Evolutionary conservation across 768 basidiomycete genomes (phyloP).

Genomic region (Leccinum longicurvipes): DNA sequence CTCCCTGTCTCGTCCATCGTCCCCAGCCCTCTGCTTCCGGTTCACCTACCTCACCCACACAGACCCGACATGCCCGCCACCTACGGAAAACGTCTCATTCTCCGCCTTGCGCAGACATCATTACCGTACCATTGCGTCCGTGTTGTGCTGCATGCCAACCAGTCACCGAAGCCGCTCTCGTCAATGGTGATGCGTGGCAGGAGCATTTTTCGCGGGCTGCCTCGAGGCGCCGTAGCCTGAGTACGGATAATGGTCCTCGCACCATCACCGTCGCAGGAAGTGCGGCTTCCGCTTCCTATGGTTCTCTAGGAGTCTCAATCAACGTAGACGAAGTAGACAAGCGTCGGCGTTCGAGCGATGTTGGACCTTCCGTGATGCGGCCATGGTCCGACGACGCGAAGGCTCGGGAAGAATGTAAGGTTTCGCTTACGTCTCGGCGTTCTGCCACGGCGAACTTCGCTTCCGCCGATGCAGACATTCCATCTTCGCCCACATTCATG

Average conservation of each 20-base stretch:
- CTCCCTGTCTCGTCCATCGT: constrained; percentile 56
- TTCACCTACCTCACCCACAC: not conserved
- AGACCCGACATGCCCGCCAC: constrained; percentile 12
- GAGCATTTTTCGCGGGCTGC: constrained; percentile 65
- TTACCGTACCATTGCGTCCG: constrained; percentile 65
- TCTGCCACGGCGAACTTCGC: not conserved
- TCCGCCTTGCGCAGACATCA: constrained; percentile 37
- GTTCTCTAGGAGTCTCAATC: constrained; percentile 34
- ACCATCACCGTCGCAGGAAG: constrained; percentile 31
- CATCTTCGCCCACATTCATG: constrained; percentile 12
- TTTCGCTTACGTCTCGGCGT: not conserved
- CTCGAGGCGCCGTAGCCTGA: constrained; percentile 50
- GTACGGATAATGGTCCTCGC: constrained; percentile 32
- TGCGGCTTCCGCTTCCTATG: constrained; percentile 24
- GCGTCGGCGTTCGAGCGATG: constrained; percentile 46
- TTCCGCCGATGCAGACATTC: constrained; percentile 1
- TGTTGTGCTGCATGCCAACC: constrained; percentile 66
- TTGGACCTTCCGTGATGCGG: not conserved
- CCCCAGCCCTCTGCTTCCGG: constrained; percentile 21
- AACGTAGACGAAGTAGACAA: constrained; percentile 66
- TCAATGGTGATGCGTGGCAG: constrained; percentile 56
- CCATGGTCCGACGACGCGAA: not conserved
- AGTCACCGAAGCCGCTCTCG: constrained; percentile 53
- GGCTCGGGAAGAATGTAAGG: not conserved
- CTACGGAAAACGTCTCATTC: constrained; percentile 25